phyloP scores from a whole-genome alignment of 257 asterid species.

The Solanum chilense region DNA sequence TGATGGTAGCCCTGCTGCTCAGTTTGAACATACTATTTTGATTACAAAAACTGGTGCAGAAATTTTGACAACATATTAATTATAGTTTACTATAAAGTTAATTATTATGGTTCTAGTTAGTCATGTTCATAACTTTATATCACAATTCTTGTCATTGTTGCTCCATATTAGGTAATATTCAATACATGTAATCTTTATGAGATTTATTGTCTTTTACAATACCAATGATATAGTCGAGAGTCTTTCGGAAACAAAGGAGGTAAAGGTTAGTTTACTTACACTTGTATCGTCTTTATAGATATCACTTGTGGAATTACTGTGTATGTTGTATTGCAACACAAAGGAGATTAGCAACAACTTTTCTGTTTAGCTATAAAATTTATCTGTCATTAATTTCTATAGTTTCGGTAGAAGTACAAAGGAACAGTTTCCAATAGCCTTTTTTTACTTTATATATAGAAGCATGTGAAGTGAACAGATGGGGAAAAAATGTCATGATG shows the following conservation, averaged over 20 bases:
- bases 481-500: not conserved
- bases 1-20: slow-evolving; percentile 96
- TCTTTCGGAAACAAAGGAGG: not conserved
- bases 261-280: not conserved
- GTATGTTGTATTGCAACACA: not conserved
- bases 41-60: slow-evolving; percentile 86
- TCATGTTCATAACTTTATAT: not conserved
- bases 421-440: not conserved
- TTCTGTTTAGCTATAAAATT: not conserved
- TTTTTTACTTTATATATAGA: not conserved
- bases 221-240: not conserved
- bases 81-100: not conserved
- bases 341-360: not conserved
- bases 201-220: not conserved
- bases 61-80: slow-evolving; percentile 54
- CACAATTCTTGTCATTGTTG: not conserved
- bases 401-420: not conserved
- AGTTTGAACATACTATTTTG: slow-evolving; percentile 91
- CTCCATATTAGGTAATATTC: not conserved
- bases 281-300: not conserved
- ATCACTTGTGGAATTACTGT: accelerated
- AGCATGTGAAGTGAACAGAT: not conserved
- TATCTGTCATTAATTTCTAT: too few relatives aligned
- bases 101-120: not conserved
- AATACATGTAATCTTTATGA: not conserved